Evolutionary conservation across 495 filamentous ascomycete species (phyloP), one percentile per base, ranked within the genome.

Genomic region (Penicillium desertorum): DNA sequence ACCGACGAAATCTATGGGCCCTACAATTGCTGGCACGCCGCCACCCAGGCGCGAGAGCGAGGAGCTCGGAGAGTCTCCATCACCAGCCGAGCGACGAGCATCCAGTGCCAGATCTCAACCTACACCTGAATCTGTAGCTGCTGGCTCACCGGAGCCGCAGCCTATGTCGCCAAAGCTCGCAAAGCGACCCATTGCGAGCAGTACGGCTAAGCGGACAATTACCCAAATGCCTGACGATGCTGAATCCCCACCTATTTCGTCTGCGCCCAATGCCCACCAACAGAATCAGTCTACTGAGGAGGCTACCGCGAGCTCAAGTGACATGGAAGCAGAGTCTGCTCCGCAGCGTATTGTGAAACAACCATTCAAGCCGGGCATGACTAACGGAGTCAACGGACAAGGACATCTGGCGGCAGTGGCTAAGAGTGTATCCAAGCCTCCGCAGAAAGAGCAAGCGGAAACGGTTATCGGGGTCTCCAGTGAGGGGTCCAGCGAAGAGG

Each of bases 31-130:
- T 32, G 51, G 51, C 2, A 53, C 51, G 17, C 51, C 51, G 23
- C 39, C 51, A n/a, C 39, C 16, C 9, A 42, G 47, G 45, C 62
- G 62, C 43, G 61, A 44, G 20, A 71, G 69, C 19, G 62, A 69
- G 50, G 69, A 71, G 50, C 58, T 71, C 11, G 69, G 69, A 25
- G 64, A 59, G 19, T 70, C 62, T 8, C 67, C 64, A 3, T 54
- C 46, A 8, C 61, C 56, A 4, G 17, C 48, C 9, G 14, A 58
- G 9, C 56, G 29, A 37, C 39, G 36, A 20, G 4, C 20, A 11
- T 45, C 39, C 37, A 17, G 17, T 4, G 9, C 43, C 1, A 22
- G 39, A 14, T 53, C 56, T 7, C 27, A 37, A 9, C 34, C 41
- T 50, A 46, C 56, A 8, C 30, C 56, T 29, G 19, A 3, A 4